A percentile compares a stretch with the other conserved stretches of the same genome.
phyloP scores from a whole-genome alignment of 2,329 filamentous ascomycete genomes.

The Scortechinia acanthostroma region DNA sequence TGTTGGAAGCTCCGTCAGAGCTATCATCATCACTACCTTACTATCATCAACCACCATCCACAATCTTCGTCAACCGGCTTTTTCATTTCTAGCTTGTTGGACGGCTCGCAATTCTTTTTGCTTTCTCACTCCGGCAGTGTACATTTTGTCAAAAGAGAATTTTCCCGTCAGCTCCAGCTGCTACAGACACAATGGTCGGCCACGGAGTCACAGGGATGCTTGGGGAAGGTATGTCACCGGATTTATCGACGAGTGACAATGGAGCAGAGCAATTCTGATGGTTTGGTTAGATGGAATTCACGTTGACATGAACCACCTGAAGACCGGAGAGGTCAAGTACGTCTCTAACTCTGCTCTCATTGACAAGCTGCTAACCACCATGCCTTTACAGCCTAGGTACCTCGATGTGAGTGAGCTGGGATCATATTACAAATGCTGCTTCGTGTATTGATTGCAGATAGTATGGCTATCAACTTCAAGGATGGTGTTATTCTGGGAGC shows the following conservation, averaged over 20 bases:
- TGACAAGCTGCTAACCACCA: slow-evolving; percentile 17
- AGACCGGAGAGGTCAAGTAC: slow-evolving; percentile 98
- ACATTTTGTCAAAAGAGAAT: too few species aligned
- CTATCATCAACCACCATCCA: too few species aligned
- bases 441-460: slow-evolving; percentile 33
- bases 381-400: slow-evolving; percentile 70
- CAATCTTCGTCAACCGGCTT: too few species aligned
- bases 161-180: too few species aligned
- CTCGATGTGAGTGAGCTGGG: slow-evolving; percentile 68
- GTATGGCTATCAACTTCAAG: slow-evolving; percentile 98
- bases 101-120: too few species aligned
- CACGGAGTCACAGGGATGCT: neutral
- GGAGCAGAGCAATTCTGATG: too few species aligned
- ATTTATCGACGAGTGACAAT: neutral
- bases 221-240: neutral
- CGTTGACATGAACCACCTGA: slow-evolving; percentile 95
- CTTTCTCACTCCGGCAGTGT: neutral
- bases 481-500: slow-evolving; percentile 96
- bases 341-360: slow-evolving; percentile 18
- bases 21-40: too few species aligned
- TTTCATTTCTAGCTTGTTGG: too few species aligned
- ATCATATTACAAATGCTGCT: too few species aligned
- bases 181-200: neutral
- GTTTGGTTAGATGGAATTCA: slow-evolving; percentile 91
- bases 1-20: too few species aligned